A percentile compares a stretch with the other conserved stretches of the same genome.
phyloP scores from a whole-genome alignment of 352 stramenopile genomes.

The Pythium sukuiense region DNA sequence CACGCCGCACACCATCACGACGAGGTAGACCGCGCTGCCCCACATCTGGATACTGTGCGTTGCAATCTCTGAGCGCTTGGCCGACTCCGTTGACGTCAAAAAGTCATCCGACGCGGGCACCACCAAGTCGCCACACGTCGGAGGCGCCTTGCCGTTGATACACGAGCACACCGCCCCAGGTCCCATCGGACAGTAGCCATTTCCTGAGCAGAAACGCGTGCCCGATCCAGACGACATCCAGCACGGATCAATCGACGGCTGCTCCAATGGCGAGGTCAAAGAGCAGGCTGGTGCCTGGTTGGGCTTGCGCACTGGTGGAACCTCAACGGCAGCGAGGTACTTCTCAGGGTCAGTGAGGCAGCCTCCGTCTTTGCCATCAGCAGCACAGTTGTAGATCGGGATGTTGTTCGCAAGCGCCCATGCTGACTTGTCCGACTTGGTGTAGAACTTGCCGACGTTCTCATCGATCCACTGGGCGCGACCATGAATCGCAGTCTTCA shows the following conservation, averaged over 20 bases:
- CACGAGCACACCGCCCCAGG: conserved; percentile 71
- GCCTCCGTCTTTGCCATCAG: conserved; percentile 57
- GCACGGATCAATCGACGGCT: conserved; percentile 70
- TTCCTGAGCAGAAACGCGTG: conserved; percentile 66
- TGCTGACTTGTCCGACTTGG: conserved; percentile 40
- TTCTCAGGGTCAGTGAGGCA: conserved; percentile 56
- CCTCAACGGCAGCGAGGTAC: conserved; percentile 61
- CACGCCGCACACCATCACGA: conserved; percentile 20
- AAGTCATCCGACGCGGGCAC: background rate
- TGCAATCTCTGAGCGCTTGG: background rate
- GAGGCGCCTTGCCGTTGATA: conserved; percentile 20
- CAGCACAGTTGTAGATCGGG: conserved; percentile 66
- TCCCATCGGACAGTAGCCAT: conserved; percentile 62
- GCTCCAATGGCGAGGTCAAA: conserved; percentile 12
- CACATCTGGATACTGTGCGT: conserved; percentile 4
- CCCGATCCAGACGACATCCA: conserved; percentile 72
- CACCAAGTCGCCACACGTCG: conserved; percentile 14
- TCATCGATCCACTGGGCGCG: conserved; percentile 73
- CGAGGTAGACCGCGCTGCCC: conserved; percentile 13
- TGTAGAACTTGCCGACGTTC: conserved; percentile 64
- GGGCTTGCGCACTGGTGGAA: conserved; percentile 55
- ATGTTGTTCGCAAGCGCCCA: conserved; percentile 57
- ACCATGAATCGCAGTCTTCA: conserved; percentile 39
- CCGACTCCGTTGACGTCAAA: background rate
- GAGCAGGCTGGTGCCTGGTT: conserved; percentile 40